phyloP scores from a whole-genome alignment of 495 filamentous ascomycete species.

The Talaromyces wortmannii region DNA sequence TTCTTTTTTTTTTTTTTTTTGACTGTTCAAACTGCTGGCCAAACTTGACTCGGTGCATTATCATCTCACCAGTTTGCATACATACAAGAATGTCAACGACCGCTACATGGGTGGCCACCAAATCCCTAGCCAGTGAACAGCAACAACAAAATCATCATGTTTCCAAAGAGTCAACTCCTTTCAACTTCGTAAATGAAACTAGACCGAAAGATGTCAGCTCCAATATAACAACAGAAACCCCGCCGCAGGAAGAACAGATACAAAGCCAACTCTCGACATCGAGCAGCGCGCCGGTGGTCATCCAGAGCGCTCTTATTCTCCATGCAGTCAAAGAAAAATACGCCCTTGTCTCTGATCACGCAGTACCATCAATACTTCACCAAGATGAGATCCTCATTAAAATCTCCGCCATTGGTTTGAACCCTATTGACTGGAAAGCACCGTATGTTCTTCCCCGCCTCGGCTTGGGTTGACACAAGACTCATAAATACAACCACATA shows the following conservation, averaged over 20 bases:
- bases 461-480: not conserved
- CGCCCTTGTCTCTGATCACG: conserved; percentile 36
- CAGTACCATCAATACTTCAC: conserved; percentile 35
- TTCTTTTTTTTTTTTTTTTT: too few relatives aligned
- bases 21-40: too few relatives aligned
- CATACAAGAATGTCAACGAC: not conserved
- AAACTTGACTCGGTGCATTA: too few relatives aligned
- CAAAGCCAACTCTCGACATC: not conserved
- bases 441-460: conserved; percentile 33
- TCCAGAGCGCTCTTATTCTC: conserved; percentile 27
- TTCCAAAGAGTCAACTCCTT: not conserved
- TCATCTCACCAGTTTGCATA: too few relatives aligned
- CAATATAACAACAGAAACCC: not conserved
- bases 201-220: not conserved
- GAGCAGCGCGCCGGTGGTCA: not conserved
- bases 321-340: conserved; percentile 30
- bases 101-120: not conserved
- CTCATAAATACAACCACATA: not conserved
- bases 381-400: conserved; percentile 50
- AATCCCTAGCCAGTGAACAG: not conserved
- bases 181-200: not conserved
- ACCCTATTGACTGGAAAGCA: conserved; percentile 70
- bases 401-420: conserved; percentile 53
- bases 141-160: not conserved
- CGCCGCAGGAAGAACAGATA: not conserved